Percentiles rank a stretch among this genome's conserved stretches.
phyloP scores from a whole-genome alignment of 179 eudicot species.

The Gypsophila paniculata region DNA sequence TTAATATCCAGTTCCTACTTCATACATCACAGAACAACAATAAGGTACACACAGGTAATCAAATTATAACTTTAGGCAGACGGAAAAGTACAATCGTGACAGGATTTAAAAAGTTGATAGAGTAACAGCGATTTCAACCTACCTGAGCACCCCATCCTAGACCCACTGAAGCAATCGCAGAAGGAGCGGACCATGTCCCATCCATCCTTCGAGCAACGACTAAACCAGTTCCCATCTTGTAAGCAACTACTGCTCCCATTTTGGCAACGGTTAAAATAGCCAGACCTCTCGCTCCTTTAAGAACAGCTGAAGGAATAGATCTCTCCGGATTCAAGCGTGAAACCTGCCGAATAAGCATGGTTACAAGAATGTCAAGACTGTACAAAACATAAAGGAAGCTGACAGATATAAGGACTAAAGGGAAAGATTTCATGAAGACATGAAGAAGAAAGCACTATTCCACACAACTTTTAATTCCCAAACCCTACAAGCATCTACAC shows the following conservation, averaged over 20 bases:
- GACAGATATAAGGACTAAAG: not conserved
- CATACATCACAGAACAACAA: constrained; percentile 14
- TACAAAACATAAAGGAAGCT: not conserved
- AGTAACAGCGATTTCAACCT: constrained; percentile 14
- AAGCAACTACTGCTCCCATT: constrained; percentile 74
- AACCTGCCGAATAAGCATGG: constrained; percentile 47
- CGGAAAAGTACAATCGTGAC: not conserved
- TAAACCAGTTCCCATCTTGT: constrained; percentile 93
- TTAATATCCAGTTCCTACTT: not conserved
- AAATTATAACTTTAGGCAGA: not conserved
- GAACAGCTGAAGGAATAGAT: constrained; percentile 79
- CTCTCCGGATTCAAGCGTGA: constrained; percentile 82
- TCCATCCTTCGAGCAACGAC: constrained; percentile 88
- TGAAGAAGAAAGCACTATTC: not conserved
- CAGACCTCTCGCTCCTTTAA: constrained; percentile 88
- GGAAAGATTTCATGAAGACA: not conserved
- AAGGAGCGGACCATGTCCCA: constrained; percentile 99
- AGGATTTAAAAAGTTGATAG: not conserved
- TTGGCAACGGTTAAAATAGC: constrained; percentile 96
- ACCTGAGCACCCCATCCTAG: constrained; percentile 99
- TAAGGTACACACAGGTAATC: not conserved
- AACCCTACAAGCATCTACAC: not conserved
- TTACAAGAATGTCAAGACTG: not conserved
- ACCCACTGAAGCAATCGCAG: constrained; percentile 86
- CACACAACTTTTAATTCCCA: not conserved